These are phyloP conservation scores for Vanderwaltozyma tropicalis DNA, from an alignment of 805 yeast genomes.

Conservation along the genomic window DNA sequence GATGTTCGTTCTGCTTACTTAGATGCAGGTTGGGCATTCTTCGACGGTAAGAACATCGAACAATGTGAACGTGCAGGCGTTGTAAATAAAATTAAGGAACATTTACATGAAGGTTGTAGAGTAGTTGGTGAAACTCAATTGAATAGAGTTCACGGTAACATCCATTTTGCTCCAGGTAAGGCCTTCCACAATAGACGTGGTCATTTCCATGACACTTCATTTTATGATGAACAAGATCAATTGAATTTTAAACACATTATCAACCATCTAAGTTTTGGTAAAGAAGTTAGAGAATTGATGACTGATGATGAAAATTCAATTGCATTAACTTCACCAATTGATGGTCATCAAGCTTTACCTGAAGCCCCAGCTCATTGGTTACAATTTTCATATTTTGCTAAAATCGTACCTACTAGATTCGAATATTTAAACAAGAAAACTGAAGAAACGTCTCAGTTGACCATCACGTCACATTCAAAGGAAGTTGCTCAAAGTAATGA, in stretches of 20 bases:
- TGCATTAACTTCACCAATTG: conserved; percentile 39
- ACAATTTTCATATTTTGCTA: conserved; percentile 67
- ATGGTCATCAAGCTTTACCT: conserved; percentile 33
- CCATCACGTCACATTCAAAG: conserved; percentile 80
- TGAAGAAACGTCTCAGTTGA: conserved; percentile 77
- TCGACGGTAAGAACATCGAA: conserved; percentile 74
- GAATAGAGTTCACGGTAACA: conserved; percentile 78
- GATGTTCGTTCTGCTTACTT: conserved; percentile 75
- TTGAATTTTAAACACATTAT: conserved; percentile 71
- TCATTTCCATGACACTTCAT: conserved; percentile 79
- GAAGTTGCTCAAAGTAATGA: conserved; percentile 81
- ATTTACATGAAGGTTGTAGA: conserved; percentile 79
- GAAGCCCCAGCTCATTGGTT: conserved; percentile 42
- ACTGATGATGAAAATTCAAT: background rate
- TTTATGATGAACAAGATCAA: conserved; percentile 48
- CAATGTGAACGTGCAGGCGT: conserved; percentile 90
- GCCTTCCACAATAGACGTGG: conserved; percentile 45
- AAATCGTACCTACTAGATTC: conserved; percentile 83
- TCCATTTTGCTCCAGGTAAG: conserved; percentile 95
- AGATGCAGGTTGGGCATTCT: conserved; percentile 74
- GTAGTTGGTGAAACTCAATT: conserved; percentile 68
- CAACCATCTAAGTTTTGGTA: conserved; percentile 76
- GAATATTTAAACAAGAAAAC: conserved; percentile 44
- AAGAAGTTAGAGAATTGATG: conserved; percentile 3
- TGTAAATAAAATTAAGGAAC: conserved; percentile 47